phyloP scores from a whole-genome alignment of 2,329 filamentous ascomycete species.

The Talaromyces sp. region DNA sequence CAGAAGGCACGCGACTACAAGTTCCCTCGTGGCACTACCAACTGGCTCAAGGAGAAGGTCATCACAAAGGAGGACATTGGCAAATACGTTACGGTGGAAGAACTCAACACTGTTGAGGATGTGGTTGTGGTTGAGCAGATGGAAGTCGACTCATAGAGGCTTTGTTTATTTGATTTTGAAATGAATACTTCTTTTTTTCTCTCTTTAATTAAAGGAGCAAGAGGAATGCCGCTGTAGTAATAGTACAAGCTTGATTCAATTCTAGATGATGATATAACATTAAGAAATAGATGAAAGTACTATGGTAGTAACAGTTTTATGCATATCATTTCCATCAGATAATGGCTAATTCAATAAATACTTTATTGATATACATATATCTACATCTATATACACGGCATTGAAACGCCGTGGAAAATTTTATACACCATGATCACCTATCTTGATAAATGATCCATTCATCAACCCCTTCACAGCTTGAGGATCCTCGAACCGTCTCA shows the following conservation, averaged over 20 bases:
- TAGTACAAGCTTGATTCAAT: background rate
- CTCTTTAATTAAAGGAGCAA: background rate
- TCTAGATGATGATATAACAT: background rate
- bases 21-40: slow-evolving; percentile 89
- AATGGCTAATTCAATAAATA: background rate
- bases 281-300: background rate
- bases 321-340: background rate
- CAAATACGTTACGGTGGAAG: slow-evolving; percentile 89
- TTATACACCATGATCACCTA: background rate
- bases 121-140: slow-evolving; percentile 58
- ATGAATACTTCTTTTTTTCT: background rate
- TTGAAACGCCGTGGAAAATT: no score
- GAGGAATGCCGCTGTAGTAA: background rate
- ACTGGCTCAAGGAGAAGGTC: slow-evolving; percentile 91
- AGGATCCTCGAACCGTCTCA: slow-evolving; percentile 40
- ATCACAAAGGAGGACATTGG: slow-evolving; percentile 91
- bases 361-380: background rate
- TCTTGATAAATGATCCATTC: slow-evolving; percentile 12
- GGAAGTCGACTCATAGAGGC: slow-evolving; percentile 50
- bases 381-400: background rate
- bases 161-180: background rate
- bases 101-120: slow-evolving; percentile 67
- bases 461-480: slow-evolving; percentile 32
- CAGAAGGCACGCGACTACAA: slow-evolving; percentile 91
- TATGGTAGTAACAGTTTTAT: background rate